Conservation (phyloP, 805 yeast genomes). For the Danielozyma ontarioensis region DNA sequence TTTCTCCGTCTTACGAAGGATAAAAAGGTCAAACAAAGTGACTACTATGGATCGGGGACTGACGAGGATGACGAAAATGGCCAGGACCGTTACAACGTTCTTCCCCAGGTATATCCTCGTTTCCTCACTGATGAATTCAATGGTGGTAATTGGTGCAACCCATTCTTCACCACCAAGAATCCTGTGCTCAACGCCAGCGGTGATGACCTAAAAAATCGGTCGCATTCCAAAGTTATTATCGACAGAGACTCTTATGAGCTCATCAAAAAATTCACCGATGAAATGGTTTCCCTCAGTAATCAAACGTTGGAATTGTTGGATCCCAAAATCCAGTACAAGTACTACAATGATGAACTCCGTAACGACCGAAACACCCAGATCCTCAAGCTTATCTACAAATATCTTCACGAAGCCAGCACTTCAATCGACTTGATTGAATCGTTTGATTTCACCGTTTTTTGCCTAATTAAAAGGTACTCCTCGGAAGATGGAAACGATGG, state of each 20-base stretch:
- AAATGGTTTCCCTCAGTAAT: constrained; percentile 32
- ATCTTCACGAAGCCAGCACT: constrained; percentile 43
- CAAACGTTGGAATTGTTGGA: constrained; percentile 40
- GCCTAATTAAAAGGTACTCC: constrained; percentile 32
- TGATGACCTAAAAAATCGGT: constrained; percentile 35
- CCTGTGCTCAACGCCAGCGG: constrained; percentile 37
- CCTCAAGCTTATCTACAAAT: constrained; percentile 48
- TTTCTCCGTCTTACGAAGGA: constrained; percentile 28
- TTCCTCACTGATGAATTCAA: constrained; percentile 60
- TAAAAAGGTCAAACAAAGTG: constrained; percentile 25
- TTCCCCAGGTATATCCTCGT: constrained; percentile 70
- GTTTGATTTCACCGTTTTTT: constrained; percentile 55
- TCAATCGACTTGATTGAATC: constrained; percentile 53
- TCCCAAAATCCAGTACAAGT: constrained; percentile 28
- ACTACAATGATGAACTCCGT: constrained; percentile 27
- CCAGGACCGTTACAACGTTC: constrained; percentile 27
- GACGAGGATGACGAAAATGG: constrained; percentile 31
- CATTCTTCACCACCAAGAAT: constrained; percentile 44
- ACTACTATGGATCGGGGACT: constrained; percentile 35
- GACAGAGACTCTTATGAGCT: constrained; percentile 43
- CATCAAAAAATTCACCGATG: constrained; percentile 30
- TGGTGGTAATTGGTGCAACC: constrained; percentile 79
- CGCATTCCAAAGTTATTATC: constrained; percentile 43
- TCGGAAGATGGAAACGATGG: constrained; percentile 3
- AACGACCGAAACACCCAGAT: constrained; percentile 48